phyloP scores from a whole-genome alignment of 352 stramenopile genomes.

The Pythium brachiatum region DNA sequence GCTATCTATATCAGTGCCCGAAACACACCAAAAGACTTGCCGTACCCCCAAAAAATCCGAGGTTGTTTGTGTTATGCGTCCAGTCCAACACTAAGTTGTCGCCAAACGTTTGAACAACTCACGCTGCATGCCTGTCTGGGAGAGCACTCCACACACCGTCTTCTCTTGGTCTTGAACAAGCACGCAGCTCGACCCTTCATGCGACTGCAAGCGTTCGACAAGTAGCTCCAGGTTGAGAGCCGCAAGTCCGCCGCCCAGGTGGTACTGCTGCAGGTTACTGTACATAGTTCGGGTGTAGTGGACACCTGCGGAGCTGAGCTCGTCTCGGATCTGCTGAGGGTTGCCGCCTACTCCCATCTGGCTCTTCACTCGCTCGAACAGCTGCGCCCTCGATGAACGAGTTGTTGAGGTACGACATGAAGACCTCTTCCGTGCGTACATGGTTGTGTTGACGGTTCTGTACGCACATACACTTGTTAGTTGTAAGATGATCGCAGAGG shows the following conservation, averaged over 20 bases:
- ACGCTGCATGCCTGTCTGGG: not conserved
- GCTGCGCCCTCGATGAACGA: not conserved
- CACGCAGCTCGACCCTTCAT: not conserved
- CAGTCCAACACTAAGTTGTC: not conserved
- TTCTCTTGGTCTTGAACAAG: not conserved
- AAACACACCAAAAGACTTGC: not conserved
- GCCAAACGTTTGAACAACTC: not conserved
- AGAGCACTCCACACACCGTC: not conserved
- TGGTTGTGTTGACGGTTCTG: not conserved
- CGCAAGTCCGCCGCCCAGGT: not conserved
- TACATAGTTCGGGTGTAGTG: not conserved
- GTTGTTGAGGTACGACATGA: not conserved
- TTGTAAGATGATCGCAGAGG: not conserved
- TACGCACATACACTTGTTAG: not conserved
- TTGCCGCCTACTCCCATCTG: not conserved
- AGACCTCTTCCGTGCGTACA: not conserved
- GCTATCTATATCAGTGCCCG: too few relatives aligned
- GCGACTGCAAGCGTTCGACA: not conserved
- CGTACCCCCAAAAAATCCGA: not conserved
- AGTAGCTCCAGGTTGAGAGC: not conserved
- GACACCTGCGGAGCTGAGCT: not conserved
- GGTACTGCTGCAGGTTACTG: not conserved
- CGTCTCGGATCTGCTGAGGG: not conserved
- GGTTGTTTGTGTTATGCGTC: not conserved
- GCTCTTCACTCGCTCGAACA: not conserved